Conservation (phyloP, 2,329 filamentous ascomycete genomes). For the Claviceps sp. region DNA sequence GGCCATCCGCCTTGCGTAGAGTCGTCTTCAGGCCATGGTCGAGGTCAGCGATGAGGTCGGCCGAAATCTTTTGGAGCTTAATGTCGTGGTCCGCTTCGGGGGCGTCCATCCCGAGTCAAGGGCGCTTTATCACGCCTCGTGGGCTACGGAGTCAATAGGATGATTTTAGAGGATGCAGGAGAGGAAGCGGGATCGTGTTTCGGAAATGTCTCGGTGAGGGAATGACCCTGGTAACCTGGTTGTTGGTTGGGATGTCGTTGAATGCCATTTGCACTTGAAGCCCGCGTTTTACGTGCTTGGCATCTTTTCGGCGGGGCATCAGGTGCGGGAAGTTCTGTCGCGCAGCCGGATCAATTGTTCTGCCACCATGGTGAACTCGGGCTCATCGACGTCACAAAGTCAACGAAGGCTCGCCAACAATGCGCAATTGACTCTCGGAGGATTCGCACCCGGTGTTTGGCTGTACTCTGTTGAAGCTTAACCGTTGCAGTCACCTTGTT, state of each 20-base stretch:
- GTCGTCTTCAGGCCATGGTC: constrained; percentile 38
- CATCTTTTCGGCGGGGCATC: not conserved
- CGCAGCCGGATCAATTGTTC: not conserved
- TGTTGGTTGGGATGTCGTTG: not conserved
- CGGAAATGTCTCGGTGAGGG: too few species aligned
- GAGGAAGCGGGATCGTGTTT: too few species aligned
- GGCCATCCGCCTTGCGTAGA: constrained; percentile 36
- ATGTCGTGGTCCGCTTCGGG: constrained; percentile 47
- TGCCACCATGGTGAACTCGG: not conserved
- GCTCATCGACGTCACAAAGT: not conserved
- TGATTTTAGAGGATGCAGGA: not conserved
- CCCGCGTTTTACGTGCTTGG: too few species aligned
- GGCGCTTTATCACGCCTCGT: too few species aligned
- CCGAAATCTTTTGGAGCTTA: constrained; percentile 47
- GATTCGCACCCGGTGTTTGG: too few species aligned
- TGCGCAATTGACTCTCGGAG: too few species aligned
- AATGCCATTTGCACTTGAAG: too few species aligned
- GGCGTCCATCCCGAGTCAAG: constrained; percentile 38
- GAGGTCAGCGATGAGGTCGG: constrained; percentile 45
- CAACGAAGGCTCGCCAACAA: not conserved
- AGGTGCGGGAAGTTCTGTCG: not conserved
- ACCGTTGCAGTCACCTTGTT: not conserved
- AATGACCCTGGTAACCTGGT: too few species aligned
- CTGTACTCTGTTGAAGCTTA: not conserved
- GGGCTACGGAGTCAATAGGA: too few species aligned